Evolutionary conservation across 192 early-diverging fungal genomes (phyloP).

Genomic region (Phycomyces nitens): DNA sequence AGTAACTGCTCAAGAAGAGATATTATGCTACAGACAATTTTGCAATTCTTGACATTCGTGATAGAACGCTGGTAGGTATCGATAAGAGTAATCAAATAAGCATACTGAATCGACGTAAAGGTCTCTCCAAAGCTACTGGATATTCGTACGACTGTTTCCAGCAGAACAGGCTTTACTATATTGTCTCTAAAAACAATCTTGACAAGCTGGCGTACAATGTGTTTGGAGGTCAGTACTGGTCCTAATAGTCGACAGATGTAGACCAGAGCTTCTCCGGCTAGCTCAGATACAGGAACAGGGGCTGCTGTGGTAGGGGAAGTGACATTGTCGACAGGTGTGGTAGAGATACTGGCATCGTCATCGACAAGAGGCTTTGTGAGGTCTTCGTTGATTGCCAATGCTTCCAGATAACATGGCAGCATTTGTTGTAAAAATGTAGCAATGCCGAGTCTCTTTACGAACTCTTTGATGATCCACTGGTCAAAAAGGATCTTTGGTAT

Average conservation of each 20-base stretch:
- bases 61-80: conserved; percentile 25
- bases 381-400: conserved; percentile 44
- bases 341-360: conserved; percentile 19
- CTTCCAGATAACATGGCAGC: conserved; percentile 54
- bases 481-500: conserved; percentile 46
- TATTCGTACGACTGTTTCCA: conserved; percentile 42
- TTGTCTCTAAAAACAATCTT: conserved; percentile 49
- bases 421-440: conserved; percentile 52
- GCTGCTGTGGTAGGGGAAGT: conserved; percentile 1
- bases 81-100: conserved; percentile 47
- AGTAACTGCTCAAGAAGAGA: conserved; percentile 31
- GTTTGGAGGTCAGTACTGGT: conserved; percentile 53
- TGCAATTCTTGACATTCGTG: conserved; percentile 30
- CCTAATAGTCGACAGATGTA: conserved; percentile 52
- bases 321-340: background rate
- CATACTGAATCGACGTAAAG: conserved; percentile 51
- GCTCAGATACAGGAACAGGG: conserved; percentile 26
- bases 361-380: conserved; percentile 3
- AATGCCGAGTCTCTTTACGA: conserved; percentile 48
- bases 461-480: conserved; percentile 34
- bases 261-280: conserved; percentile 46
- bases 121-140: conserved; percentile 54
- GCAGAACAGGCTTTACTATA: conserved; percentile 28
- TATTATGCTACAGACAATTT: conserved; percentile 30
- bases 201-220: conserved; percentile 52